These are phyloP conservation scores for Aspergillus sp. DNA, from an alignment of 2,329 filamentous ascomycete genomes.

Conservation along the genomic window DNA sequence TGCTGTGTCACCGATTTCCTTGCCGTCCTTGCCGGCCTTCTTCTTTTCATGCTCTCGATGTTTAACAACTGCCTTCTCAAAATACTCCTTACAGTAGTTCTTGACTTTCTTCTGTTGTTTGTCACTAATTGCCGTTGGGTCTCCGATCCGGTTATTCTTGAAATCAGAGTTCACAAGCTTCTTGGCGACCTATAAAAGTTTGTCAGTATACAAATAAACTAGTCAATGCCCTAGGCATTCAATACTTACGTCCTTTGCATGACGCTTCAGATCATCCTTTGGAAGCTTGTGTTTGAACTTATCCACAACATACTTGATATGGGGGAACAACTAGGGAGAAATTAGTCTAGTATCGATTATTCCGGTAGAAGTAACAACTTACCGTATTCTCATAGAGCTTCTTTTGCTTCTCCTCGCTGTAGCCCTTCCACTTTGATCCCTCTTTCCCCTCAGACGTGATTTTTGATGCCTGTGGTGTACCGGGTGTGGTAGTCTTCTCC, in stretches of 20 bases:
- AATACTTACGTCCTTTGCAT: conserved; percentile 54
- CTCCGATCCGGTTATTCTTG: conserved; percentile 76
- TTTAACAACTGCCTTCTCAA: conserved; percentile 78
- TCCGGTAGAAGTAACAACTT: conserved; percentile 32
- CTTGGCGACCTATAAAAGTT: conserved; percentile 56
- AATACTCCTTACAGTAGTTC: conserved; percentile 73
- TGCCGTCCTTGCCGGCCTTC: conserved; percentile 45
- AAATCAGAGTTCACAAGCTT: conserved; percentile 88
- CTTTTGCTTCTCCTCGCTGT: conserved; percentile 73
- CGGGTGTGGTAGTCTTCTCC: conserved; percentile 49
- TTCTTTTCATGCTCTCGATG: conserved; percentile 62
- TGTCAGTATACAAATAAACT: conserved; percentile 40
- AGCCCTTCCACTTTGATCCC: conserved; percentile 44
- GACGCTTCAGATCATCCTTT: conserved; percentile 64
- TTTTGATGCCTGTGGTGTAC: conserved; percentile 58
- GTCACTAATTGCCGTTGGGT: conserved; percentile 68
- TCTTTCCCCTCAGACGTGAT: conserved; percentile 45
- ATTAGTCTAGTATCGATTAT: conserved; percentile 6
- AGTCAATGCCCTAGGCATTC: neutral
- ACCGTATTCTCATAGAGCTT: conserved; percentile 93
- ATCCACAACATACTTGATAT: conserved; percentile 77
- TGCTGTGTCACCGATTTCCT: conserved; percentile 15
- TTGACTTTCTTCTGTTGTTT: conserved; percentile 79
- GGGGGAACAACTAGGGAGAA: conserved; percentile 62
- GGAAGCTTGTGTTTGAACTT: conserved; percentile 83